These are phyloP conservation scores for Chenopodium suecicum DNA, from an alignment of 148 eudicot species.

Conservation along the genomic window DNA sequence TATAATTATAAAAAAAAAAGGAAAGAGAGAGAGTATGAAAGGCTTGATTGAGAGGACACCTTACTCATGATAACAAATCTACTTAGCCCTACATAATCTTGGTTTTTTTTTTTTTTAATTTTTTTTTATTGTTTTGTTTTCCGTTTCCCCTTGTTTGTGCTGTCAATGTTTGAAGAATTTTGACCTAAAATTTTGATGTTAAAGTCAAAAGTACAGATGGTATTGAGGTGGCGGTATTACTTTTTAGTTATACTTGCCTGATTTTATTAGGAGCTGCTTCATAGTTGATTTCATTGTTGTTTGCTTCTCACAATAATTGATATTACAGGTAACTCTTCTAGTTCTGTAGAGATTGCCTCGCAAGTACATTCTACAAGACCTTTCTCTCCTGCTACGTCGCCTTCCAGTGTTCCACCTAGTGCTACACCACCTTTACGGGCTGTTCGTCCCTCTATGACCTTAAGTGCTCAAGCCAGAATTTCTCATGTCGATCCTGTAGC, in stretches of 20 bases:
- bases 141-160: too few relatives aligned
- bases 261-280: not conserved
- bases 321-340: slow-evolving; percentile 45
- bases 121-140: too few relatives aligned
- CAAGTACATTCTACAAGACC: slow-evolving; percentile 30
- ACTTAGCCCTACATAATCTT: too few relatives aligned
- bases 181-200: too few relatives aligned
- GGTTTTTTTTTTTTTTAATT: too few relatives aligned
- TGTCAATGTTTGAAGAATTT: too few relatives aligned
- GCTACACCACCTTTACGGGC: slow-evolving; percentile 28
- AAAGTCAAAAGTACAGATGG: too few relatives aligned
- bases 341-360: slow-evolving; percentile 33
- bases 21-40: too few relatives aligned
- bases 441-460: slow-evolving; percentile 29
- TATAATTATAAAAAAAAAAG: too few relatives aligned
- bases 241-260: not conserved
- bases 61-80: too few relatives aligned
- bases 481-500: slow-evolving; percentile 35
- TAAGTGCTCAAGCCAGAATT: slow-evolving; percentile 33
- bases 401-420: slow-evolving; percentile 29
- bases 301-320: slow-evolving; percentile 6
- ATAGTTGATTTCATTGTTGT: not conserved
- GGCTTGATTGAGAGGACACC: too few relatives aligned
- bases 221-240: too few relatives aligned
- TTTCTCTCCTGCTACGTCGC: slow-evolving; percentile 24